phyloP scores from a whole-genome alignment of 768 basidiomycete genomes.

The Tulasnella sp. region DNA sequence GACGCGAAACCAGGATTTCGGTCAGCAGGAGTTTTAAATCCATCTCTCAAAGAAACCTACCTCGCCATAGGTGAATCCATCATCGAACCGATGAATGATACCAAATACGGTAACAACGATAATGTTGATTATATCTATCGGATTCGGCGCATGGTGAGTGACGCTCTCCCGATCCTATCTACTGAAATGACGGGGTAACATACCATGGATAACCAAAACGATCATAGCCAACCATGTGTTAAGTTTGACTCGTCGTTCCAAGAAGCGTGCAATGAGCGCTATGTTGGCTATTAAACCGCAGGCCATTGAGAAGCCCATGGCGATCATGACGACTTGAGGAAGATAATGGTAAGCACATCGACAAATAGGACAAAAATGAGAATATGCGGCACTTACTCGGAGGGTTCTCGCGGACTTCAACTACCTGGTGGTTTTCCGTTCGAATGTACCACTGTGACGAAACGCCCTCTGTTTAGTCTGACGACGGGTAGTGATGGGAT shows the following conservation, averaged over 20 bases:
- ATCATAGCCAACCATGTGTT: conserved; percentile 63
- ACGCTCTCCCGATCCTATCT: background rate
- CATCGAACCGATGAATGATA: conserved; percentile 53
- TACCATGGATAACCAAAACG: conserved; percentile 67
- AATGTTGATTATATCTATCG: conserved; percentile 67
- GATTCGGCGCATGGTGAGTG: background rate
- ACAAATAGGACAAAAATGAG: background rate
- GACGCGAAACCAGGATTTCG: background rate
- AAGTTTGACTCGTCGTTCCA: conserved; percentile 59
- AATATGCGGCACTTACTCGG: conserved; percentile 25
- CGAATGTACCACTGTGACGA: conserved; percentile 42
- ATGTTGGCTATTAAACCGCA: conserved; percentile 65
- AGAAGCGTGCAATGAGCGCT: conserved; percentile 63
- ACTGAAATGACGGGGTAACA: background rate
- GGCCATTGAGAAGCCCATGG: conserved; percentile 60
- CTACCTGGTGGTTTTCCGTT: conserved; percentile 44
- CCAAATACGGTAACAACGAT: conserved; percentile 57
- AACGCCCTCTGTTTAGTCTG: background rate
- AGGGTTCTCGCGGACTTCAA: conserved; percentile 54
- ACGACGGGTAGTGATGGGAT: background rate
- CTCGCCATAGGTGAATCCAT: conserved; percentile 63
- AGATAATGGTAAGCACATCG: background rate
- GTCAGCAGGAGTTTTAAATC: background rate
- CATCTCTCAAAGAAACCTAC: background rate
- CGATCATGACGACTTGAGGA: conserved; percentile 50